phyloP scores from a whole-genome alignment of 306 rosid genomes.

The Inga laurina region DNA sequence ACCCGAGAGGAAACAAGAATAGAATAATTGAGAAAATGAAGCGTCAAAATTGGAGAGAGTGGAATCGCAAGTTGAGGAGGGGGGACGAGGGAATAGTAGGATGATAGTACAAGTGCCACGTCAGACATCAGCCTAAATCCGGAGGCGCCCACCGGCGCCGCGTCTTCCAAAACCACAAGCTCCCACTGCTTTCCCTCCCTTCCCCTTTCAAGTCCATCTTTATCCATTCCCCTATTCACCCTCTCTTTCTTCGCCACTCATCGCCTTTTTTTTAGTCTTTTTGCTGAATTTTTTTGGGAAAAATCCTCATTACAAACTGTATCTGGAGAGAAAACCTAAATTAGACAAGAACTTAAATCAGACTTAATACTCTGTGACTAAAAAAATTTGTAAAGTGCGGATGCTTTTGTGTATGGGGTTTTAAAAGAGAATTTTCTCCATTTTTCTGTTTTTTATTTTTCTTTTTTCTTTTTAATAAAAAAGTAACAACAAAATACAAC shows the following conservation, averaged over 20 bases:
- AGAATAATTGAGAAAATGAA: too few relatives aligned
- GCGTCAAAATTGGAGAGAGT: not conserved
- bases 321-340: too few relatives aligned
- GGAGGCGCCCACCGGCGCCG: conserved; percentile 39
- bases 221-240: not conserved
- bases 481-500: not conserved
- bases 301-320: too few relatives aligned
- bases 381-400: too few relatives aligned
- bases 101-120: not conserved
- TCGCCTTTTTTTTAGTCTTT: not conserved
- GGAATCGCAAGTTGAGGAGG: not conserved
- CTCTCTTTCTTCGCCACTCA: not conserved
- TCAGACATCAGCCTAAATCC: conserved; percentile 2
- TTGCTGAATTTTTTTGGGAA: too few relatives aligned
- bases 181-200: not conserved
- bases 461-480: not conserved
- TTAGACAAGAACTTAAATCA: too few relatives aligned
- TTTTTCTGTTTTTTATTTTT: not conserved
- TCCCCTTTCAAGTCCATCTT: too few relatives aligned
- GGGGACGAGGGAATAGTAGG: not conserved
- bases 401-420: too few relatives aligned
- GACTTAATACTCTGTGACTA: too few relatives aligned
- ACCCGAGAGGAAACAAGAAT: not conserved
- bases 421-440: not conserved
- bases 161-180: conserved; percentile 34